Evolutionary conservation across 805 yeast species (phyloP).

Genomic region (Kazachstania africana): DNA sequence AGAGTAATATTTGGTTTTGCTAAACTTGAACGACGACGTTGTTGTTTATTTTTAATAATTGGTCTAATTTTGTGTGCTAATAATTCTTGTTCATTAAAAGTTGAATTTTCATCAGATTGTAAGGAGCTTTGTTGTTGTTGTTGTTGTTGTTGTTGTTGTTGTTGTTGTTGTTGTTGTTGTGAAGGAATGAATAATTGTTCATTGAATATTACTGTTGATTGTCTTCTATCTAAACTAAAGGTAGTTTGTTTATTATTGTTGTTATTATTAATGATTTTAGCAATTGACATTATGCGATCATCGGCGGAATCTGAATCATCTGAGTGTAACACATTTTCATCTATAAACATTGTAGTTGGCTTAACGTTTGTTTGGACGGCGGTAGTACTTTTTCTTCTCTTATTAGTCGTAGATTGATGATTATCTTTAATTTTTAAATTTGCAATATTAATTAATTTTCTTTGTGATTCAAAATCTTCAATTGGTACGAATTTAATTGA

Average conservation of each 20-base stretch:
- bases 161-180: constrained; percentile 5
- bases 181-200: constrained; percentile 15
- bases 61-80: too few species aligned
- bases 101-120: too few species aligned
- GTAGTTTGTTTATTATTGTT: too few species aligned
- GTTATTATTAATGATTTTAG: constrained; percentile 1
- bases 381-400: too few species aligned
- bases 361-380: neutral
- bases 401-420: neutral
- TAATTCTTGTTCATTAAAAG: too few species aligned
- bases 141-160: neutral
- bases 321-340: constrained; percentile 1
- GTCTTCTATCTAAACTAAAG: constrained; percentile 2
- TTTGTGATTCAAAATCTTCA: constrained; percentile 19
- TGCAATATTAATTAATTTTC: too few species aligned
- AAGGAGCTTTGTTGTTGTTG: too few species aligned
- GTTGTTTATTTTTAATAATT: too few species aligned
- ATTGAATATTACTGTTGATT: constrained; percentile 6
- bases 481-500: constrained; percentile 37
- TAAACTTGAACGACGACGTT: neutral
- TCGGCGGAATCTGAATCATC: constrained; percentile 1
- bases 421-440: neutral
- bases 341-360: neutral
- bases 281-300: too few species aligned
- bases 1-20: neutral